Percentiles rank a stretch among this genome's conserved stretches.
Conservation (phyloP, 1,284 basidiomycete genomes). For the Pterulicium gracile region DNA sequence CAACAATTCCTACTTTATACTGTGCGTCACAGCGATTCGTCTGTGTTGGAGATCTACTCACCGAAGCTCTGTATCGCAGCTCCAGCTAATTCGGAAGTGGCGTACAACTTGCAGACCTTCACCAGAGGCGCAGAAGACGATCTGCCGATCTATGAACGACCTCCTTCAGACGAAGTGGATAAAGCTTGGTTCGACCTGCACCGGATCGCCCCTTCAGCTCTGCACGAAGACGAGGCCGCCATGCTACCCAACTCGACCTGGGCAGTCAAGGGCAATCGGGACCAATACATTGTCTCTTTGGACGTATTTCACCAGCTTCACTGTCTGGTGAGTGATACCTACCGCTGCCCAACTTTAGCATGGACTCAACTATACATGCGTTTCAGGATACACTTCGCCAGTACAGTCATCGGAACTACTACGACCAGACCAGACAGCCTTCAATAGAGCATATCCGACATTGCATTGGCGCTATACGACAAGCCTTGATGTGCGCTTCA, state of each 20-base stretch:
- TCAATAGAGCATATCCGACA: conserved; percentile 15
- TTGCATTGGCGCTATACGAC: conserved; percentile 19
- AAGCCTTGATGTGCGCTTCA: conserved; percentile 19
- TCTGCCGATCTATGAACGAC: neutral
- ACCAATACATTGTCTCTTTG: conserved; percentile 15
- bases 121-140: neutral
- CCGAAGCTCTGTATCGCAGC: no score
- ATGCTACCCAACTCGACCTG: conserved; percentile 16
- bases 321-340: conserved; percentile 17
- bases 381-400: conserved; percentile 19
- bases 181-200: conserved; percentile 1
- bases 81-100: neutral
- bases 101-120: neutral
- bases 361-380: neutral
- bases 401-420: conserved; percentile 16
- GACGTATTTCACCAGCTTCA: conserved; percentile 24
- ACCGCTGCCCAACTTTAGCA: neutral
- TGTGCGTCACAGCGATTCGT: no score
- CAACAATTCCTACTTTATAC: no score
- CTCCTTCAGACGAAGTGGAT: neutral
- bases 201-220: conserved; percentile 12
- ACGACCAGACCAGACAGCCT: conserved; percentile 9
- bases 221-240: conserved; percentile 14
- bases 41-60: no score
- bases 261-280: conserved; percentile 15